A percentile compares a stretch with the other conserved stretches of the same genome.
phyloP scores from a whole-genome alignment of 352 stramenopile genomes.

The Phytopythium delawarense region DNA sequence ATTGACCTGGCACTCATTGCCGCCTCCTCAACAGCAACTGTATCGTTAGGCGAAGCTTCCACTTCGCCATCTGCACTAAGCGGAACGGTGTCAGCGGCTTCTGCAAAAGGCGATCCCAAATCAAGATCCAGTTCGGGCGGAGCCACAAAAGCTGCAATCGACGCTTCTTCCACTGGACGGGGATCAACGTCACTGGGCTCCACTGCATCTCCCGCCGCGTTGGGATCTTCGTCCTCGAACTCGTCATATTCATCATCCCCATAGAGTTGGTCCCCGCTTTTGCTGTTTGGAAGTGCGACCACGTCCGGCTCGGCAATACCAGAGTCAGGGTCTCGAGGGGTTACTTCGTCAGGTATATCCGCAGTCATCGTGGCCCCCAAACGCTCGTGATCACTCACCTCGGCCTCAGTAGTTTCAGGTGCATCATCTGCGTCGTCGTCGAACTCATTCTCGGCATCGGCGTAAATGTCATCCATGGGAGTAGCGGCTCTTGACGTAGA shows the following conservation, averaged over 20 bases:
- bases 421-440: slow-evolving; percentile 33
- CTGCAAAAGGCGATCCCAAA: background rate
- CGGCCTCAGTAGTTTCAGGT: slow-evolving; percentile 1
- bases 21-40: background rate
- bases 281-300: slow-evolving; percentile 15
- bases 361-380: background rate
- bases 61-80: background rate
- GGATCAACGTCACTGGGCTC: background rate
- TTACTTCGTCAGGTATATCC: background rate
- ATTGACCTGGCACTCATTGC: too few relatives aligned
- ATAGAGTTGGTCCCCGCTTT: slow-evolving; percentile 34
- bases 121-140: background rate
- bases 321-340: background rate
- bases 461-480: slow-evolving; percentile 30
- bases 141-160: background rate
- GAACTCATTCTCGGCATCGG: slow-evolving; percentile 53
- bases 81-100: background rate
- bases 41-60: background rate
- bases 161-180: background rate
- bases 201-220: background rate
- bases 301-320: background rate
- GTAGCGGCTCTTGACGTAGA: background rate
- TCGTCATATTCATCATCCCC: slow-evolving; percentile 26
- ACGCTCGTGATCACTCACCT: background rate
- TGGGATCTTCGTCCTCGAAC: slow-evolving; percentile 20